phyloP scores from a whole-genome alignment of 495 filamentous ascomycete genomes.

The Astrothelium subdiscretum region DNA sequence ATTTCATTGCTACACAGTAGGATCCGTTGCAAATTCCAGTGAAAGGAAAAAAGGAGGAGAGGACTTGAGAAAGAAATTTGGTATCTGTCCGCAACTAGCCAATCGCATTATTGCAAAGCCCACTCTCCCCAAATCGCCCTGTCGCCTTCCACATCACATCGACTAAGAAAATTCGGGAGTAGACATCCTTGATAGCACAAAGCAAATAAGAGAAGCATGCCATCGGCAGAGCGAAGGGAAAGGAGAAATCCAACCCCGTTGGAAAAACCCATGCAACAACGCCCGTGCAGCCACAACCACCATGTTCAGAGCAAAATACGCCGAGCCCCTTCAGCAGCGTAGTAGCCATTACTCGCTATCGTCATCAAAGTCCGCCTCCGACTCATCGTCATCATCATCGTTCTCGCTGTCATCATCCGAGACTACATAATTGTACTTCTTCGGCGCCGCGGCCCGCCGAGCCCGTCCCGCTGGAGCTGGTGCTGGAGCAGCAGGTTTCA shows the following conservation, averaged over 20 bases:
- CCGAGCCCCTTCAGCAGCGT: background rate
- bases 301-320: background rate
- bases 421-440: constrained; percentile 43
- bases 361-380: constrained; percentile 21
- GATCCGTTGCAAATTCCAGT: no score
- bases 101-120: background rate
- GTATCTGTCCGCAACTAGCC: background rate
- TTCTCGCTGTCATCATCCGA: constrained; percentile 35
- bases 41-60: no score
- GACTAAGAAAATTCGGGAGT: background rate
- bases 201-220: background rate
- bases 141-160: background rate
- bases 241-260: background rate
- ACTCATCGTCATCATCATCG: constrained; percentile 14
- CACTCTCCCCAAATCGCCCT: background rate
- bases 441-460: constrained; percentile 39
- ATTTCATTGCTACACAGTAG: no score
- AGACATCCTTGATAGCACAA: background rate
- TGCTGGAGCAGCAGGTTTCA: constrained; percentile 34
- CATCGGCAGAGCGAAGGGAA: background rate
- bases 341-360: constrained; percentile 5
- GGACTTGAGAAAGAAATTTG: background rate
- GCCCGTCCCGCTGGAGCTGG: constrained; percentile 32
- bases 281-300: background rate
- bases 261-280: background rate